These are phyloP conservation scores for Podospora conica DNA, from an alignment of 495 filamentous ascomycete species.

Conservation along the genomic window DNA sequence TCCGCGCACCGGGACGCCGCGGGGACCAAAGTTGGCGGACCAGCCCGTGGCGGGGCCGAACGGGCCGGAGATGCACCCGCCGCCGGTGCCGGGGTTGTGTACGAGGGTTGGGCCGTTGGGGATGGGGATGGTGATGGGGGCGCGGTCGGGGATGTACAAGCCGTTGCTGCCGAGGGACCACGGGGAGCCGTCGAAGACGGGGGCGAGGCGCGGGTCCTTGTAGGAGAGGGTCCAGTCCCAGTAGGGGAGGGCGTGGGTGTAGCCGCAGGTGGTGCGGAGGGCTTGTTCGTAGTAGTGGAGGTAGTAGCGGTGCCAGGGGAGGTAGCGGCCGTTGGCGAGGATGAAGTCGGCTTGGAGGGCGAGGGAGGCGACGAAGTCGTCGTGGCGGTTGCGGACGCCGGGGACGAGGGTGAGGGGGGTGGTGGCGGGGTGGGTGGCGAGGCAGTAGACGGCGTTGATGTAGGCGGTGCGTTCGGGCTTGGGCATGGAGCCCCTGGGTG, in stretches of 20 bases:
- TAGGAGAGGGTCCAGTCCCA: conserved; percentile 27
- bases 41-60: neutral
- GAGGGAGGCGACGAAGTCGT: conserved; percentile 63
- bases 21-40: neutral
- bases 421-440: conserved; percentile 44
- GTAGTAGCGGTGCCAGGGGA: conserved; percentile 64
- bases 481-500: neutral
- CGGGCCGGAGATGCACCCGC: conserved; percentile 12
- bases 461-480: neutral
- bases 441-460: conserved; percentile 32
- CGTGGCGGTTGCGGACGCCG: conserved; percentile 41
- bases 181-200: conserved; percentile 51
- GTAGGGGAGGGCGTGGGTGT: conserved; percentile 44
- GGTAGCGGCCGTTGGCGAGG: conserved; percentile 54
- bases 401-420: conserved; percentile 32
- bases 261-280: conserved; percentile 61
- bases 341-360: conserved; percentile 54
- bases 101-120: neutral
- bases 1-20: neutral
- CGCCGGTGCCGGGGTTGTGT: conserved; percentile 4
- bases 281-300: conserved; percentile 56
- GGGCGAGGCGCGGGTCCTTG: conserved; percentile 40
- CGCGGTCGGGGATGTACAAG: neutral
- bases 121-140: neutral
- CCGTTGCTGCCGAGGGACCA: conserved; percentile 35